These are phyloP conservation scores for Yamadazyma membranifaciens DNA, from an alignment of 1,139 yeast genomes.

Conservation along the genomic window DNA sequence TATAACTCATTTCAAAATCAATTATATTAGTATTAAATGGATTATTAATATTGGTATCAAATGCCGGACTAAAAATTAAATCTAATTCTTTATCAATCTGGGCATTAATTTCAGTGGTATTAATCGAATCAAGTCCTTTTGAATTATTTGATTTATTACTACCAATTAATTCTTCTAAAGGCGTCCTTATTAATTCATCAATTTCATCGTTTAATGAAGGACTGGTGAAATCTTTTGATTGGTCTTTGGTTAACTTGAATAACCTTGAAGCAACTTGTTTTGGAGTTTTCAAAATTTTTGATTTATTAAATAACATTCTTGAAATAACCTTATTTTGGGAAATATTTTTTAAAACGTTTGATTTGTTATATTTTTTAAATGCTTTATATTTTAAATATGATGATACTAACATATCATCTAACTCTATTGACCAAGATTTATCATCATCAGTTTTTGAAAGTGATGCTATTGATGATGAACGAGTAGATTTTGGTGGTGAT, in stretches of 20 bases:
- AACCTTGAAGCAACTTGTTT: slow-evolving; percentile 41
- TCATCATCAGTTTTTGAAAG: slow-evolving; percentile 16
- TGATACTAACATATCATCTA: slow-evolving; percentile 36
- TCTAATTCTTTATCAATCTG: slow-evolving; percentile 28
- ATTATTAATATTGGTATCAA: slow-evolving; percentile 9
- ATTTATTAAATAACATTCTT: slow-evolving; percentile 39
- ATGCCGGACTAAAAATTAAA: slow-evolving; percentile 27
- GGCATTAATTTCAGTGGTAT: slow-evolving; percentile 18
- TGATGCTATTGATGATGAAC: slow-evolving; percentile 12
- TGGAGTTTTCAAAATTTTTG: slow-evolving; percentile 37
- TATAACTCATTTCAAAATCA: slow-evolving; percentile 13
- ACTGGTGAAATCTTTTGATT: slow-evolving; percentile 7
- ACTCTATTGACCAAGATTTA: slow-evolving; percentile 38
- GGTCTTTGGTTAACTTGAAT: slow-evolving; percentile 23
- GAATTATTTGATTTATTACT: slow-evolving; percentile 6
- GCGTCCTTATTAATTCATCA: slow-evolving; percentile 25
- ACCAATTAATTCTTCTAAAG: slow-evolving; percentile 24
- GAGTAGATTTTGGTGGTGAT: slow-evolving; percentile 30
- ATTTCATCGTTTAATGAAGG: slow-evolving; percentile 21
- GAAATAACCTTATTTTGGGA: slow-evolving; percentile 44
- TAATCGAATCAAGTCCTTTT: slow-evolving; percentile 16
- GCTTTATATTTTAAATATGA: slow-evolving; percentile 37
- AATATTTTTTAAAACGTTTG: slow-evolving; percentile 30
- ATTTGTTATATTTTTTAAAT: slow-evolving; percentile 29
- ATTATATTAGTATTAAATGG: slow-evolving; percentile 5